Percentiles rank a stretch among this genome's conserved stretches.
phyloP scores from a whole-genome alignment of 108 stramenopile species.

The Pseudonitzschia pungens region DNA sequence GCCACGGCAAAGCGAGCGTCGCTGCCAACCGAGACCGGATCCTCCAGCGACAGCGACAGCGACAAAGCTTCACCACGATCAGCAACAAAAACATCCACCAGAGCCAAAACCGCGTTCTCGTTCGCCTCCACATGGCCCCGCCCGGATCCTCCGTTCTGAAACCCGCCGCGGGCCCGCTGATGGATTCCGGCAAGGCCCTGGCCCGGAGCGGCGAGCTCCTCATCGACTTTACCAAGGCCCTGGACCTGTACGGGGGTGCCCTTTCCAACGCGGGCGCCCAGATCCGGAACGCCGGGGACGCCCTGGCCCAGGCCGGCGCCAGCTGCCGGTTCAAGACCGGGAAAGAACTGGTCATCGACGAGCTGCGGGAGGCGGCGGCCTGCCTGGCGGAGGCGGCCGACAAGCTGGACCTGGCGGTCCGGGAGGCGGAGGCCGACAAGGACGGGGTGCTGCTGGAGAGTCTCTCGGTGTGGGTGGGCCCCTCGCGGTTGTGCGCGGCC shows the following conservation, averaged over 20 bases:
- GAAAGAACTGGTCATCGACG: slow-evolving; percentile 69
- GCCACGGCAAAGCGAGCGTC: too few species aligned
- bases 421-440: slow-evolving; percentile 56
- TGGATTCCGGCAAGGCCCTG: slow-evolving; percentile 80
- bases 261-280: slow-evolving; percentile 69
- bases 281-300: slow-evolving; percentile 74
- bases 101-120: not conserved
- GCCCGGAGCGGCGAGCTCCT: slow-evolving; percentile 77
- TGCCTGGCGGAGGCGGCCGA: slow-evolving; percentile 43
- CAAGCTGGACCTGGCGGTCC: slow-evolving; percentile 45
- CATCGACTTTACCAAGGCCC: slow-evolving; percentile 55
- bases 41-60: not conserved
- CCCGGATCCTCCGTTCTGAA: slow-evolving; percentile 44
- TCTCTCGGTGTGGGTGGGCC: slow-evolving; percentile 14
- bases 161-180: slow-evolving; percentile 66
- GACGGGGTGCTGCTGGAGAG: slow-evolving; percentile 28
- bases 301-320: slow-evolving; percentile 81
- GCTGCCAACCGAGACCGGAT: not conserved
- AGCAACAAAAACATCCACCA: not conserved
- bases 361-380: slow-evolving; percentile 74
- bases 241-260: slow-evolving; percentile 71
- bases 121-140: not conserved
- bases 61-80: not conserved
- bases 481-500: not conserved
- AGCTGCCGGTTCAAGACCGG: slow-evolving; percentile 79